Conservation (phyloP, 108 stramenopile species). For the Fragilaria crotonensis region DNA sequence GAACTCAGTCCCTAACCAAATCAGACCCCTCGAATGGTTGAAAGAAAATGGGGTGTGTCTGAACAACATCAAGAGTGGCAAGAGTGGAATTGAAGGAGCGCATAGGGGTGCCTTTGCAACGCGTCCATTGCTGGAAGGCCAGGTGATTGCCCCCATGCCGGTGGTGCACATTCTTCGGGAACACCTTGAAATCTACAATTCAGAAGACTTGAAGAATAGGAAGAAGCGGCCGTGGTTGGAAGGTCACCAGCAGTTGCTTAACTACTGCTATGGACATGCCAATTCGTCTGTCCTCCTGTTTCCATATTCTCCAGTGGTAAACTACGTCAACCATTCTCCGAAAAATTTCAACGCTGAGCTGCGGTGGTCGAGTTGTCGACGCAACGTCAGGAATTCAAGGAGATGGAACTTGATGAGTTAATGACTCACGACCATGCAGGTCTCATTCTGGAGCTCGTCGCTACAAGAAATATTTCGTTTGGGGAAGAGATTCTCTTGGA, state of each 20-base stretch:
- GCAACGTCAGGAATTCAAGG: constrained; percentile 4
- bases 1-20: constrained; percentile 8
- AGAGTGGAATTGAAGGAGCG: constrained; percentile 17
- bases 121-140: constrained; percentile 24
- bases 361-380: constrained; percentile 15
- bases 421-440: constrained; percentile 19
- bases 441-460: constrained; percentile 24
- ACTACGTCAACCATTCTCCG: constrained; percentile 57
- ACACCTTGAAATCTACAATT: constrained; percentile 4
- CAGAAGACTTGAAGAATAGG: not conserved
- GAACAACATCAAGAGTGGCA: constrained; percentile 47
- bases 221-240: not conserved
- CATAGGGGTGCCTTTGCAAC: constrained; percentile 68
- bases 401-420: constrained; percentile 10
- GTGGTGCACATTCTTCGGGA: constrained; percentile 29
- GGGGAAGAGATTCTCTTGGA: constrained; percentile 13
- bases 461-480: constrained; percentile 13
- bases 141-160: constrained; percentile 55
- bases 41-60: constrained; percentile 53
- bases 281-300: constrained; percentile 52
- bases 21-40: constrained; percentile 26
- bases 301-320: constrained; percentile 51
- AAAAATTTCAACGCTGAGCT: constrained; percentile 14
- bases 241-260: constrained; percentile 37
- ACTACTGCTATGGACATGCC: constrained; percentile 62